Base-by-base conservation (phyloP, 1,284 basidiomycete genomes). In the Trichosporon sp. region DNA sequence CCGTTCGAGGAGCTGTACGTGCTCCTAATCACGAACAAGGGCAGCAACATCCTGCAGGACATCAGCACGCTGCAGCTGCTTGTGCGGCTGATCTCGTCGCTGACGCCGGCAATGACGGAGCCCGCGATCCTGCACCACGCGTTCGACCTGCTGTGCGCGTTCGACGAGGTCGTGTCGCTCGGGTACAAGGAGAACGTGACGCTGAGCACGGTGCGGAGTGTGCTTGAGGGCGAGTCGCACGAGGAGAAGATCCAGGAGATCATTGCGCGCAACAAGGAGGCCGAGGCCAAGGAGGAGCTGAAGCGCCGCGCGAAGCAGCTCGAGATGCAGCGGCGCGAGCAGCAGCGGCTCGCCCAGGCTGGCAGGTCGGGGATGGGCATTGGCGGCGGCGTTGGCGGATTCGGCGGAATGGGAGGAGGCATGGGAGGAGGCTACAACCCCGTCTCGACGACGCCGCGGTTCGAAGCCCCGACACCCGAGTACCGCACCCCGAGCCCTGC, bases 161-260 rank as follows among this genome's bases (percentile, higher is more conserved):
- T 99, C 75, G 96, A 99, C 80, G 96, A 99, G 83, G 89, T 98
- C 73, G 89, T 98, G 65, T 92, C 88, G 72, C 78, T 97, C 70
- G 96, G 96, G 1, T 98, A 95, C 82, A 85, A 94, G 74, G 96
- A 99, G 81, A 89, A 91, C 68, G 90, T 97, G 60, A 93, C 90
- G 74, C 81, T 99, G 57, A 87, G 90, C 79, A 95, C 98, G 80
- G 91, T 99, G 54, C 84, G 92, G 71, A 95, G 85, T 73, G 88
- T 96, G 40, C 82, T 99, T 70, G 96, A 98, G 84, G 98, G 97
- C 89, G 96, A 99, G 83, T 92, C 89, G 81, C 96, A 99, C 81
- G 96, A 99, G 80, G 96, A 99, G 83, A 98, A 97, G 84, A 98
- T 99, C 69, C 95, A 99, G 78, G 96, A 99, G 74, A 99, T 99